Evolutionary conservation across 495 filamentous ascomycete genomes (phyloP).

Genomic region (Hyaloscypha bicolor): DNA sequence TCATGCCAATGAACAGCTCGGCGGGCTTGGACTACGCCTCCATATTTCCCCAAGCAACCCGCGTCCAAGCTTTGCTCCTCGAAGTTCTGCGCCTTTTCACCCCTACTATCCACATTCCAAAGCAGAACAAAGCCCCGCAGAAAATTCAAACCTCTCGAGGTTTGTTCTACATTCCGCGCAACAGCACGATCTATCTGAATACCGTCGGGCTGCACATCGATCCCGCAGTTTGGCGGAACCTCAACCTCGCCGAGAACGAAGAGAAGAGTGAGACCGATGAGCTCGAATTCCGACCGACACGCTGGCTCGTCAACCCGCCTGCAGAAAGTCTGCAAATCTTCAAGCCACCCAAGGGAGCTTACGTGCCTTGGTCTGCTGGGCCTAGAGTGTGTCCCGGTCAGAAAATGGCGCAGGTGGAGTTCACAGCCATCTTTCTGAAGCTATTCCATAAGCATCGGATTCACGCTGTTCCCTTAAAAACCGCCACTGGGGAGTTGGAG

Average conservation of each 20-base stretch:
- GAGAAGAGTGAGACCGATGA: conserved; percentile 32
- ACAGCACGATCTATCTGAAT: conserved; percentile 38
- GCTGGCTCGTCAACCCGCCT: conserved; percentile 30
- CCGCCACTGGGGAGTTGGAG: conserved; percentile 7
- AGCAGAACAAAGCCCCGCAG: conserved; percentile 37
- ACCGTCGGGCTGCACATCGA: conserved; percentile 31
- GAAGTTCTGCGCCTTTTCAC: conserved; percentile 54
- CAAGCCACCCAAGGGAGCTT: conserved; percentile 42
- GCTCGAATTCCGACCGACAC: conserved; percentile 38
- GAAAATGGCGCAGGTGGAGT: conserved; percentile 56
- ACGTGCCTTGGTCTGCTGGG: conserved; percentile 53
- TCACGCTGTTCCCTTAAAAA: conserved; percentile 30
- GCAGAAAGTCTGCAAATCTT: conserved; percentile 33
- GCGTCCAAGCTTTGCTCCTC: conserved; percentile 48
- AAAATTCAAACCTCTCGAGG: conserved; percentile 31
- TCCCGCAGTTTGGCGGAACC: conserved; percentile 34
- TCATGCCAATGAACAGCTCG: conserved; percentile 11
- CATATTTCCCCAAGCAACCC: conserved; percentile 45
- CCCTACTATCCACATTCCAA: conserved; percentile 44
- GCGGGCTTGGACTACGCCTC: conserved; percentile 31
- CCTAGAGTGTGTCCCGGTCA: conserved; percentile 48
- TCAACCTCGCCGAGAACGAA: conserved; percentile 18
- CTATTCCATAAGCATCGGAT: conserved; percentile 45
- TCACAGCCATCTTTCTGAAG: conserved; percentile 46
- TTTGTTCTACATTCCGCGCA: conserved; percentile 35